Evolutionary conservation across 805 yeast genomes (phyloP).

Genomic region (Ogataea paraovalis): DNA sequence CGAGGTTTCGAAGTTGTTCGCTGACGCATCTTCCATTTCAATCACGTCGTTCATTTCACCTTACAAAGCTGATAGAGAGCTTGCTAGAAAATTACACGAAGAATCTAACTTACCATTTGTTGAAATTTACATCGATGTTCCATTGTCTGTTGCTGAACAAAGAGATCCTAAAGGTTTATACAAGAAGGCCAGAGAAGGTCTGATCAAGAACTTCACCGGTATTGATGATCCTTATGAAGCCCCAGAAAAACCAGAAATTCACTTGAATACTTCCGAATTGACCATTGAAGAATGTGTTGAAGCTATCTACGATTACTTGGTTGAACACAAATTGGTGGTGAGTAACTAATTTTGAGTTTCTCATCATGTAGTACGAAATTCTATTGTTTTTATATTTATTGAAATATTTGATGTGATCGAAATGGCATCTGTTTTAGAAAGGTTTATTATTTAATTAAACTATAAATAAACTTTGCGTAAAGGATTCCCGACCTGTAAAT

Average conservation of each 20-base stretch:
- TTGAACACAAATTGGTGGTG: constrained; percentile 37
- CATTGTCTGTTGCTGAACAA: constrained; percentile 89
- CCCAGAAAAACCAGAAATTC: constrained; percentile 81
- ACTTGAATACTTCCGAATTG: constrained; percentile 65
- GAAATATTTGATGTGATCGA: not conserved
- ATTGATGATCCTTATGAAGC: constrained; percentile 95
- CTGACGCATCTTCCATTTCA: constrained; percentile 85
- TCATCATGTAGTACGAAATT: no score
- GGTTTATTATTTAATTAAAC: not conserved
- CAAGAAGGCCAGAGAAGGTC: constrained; percentile 94
- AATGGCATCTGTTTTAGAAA: not conserved
- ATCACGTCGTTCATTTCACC: constrained; percentile 93
- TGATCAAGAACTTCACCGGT: constrained; percentile 92
- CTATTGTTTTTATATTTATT: no score
- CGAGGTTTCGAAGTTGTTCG: constrained; percentile 90
- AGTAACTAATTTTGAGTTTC: not conserved
- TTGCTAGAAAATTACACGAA: constrained; percentile 81
- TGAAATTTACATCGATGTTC: constrained; percentile 91
- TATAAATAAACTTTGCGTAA: no score
- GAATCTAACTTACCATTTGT: constrained; percentile 74
- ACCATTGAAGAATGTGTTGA: constrained; percentile 80
- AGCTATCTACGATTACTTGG: constrained; percentile 64
- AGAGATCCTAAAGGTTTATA: constrained; percentile 97
- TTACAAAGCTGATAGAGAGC: constrained; percentile 76
- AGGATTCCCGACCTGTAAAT: no score